Base-by-base conservation (phyloP, 2,329 filamentous ascomycete species). In the Verticillium klebahnii region DNA sequence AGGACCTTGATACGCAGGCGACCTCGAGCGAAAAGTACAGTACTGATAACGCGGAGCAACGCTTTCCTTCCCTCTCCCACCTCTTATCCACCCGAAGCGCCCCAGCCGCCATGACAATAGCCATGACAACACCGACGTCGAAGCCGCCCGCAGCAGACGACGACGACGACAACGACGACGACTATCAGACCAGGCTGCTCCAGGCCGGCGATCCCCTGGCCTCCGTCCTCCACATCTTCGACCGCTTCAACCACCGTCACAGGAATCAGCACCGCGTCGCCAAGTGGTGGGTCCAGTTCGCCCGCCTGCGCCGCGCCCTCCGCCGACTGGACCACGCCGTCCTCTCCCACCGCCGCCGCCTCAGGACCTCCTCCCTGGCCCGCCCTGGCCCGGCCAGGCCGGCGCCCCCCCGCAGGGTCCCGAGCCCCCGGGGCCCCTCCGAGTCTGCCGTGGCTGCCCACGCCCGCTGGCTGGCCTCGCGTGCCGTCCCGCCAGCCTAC, bases 211-310 rank as follows among this genome's bases (percentile, higher is more conserved):
- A 56, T 25, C n/a, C 45, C 31, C 75, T 85, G 54, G 62, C 68
- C 2, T 72, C 78, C 2, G 70, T 81, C 32, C 68, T 78, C 32
- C 73, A 83, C 58, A 76, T 93, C 56, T 85, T 97, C 55, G 82
- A 89, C 69, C 84, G 90, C 67, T 85, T 96, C 69, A 85, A 89
- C 74, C 88, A 92, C 72, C 91, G 93, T 69, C 95, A 97, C 79
- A 89, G 88, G 71, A 98, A 97, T 78, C 94, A 98, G 77, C 94
- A 98, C 75, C 88, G 88, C 61, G 82, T 84, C 65, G 85, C 88
- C 34, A 85, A 87, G 71, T 99, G 94, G 94, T 98, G 91, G 86
- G 72, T 77, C 17, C 85, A 87, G 69, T 86, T 97, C 64, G 83
- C 83, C 60, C 82, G 89, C 66, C 82, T 97, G 66, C 87, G 91